Conservation (phyloP, 106 monocot genomes). For the Dioscorea dumetorum region DNA sequence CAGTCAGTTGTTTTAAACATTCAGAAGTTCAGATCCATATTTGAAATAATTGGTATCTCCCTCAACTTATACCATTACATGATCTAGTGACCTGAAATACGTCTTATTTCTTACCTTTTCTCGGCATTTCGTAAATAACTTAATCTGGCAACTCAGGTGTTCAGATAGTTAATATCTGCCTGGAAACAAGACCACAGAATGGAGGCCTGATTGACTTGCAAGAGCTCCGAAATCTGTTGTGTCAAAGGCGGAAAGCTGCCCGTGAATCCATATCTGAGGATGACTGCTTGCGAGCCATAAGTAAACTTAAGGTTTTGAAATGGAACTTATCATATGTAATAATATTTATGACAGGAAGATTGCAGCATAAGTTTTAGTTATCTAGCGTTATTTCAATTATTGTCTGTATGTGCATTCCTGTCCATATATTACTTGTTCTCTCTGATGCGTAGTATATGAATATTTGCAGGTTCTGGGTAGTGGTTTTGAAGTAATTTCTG, state of each 20-base stretch:
- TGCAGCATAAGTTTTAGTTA: too few species aligned
- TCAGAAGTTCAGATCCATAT: too few species aligned
- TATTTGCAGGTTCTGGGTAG: conserved; percentile 73
- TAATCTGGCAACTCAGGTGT: conserved; percentile 46
- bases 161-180: conserved; percentile 95
- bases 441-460: neutral
- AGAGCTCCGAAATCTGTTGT: conserved; percentile 63
- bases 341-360: too few species aligned
- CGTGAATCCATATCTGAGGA: conserved; percentile 84
- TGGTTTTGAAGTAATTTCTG: conserved; percentile 92
- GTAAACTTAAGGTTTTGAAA: conserved; percentile 72
- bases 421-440: neutral
- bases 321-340: neutral
- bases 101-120: too few species aligned
- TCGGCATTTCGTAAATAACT: neutral
- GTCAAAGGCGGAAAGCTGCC: conserved; percentile 68
- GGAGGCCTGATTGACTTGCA: conserved; percentile 91
- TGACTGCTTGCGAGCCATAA: conserved; percentile 95
- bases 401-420: too few species aligned
- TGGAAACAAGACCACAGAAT: conserved; percentile 79
- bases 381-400: too few species aligned
- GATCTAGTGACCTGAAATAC: too few species aligned
- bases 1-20: too few species aligned
- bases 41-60: too few species aligned
- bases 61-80: too few species aligned